These are phyloP conservation scores for Aspergillus transmontanensis DNA, from an alignment of 2,329 filamentous ascomycete species.

Conservation along the genomic window DNA sequence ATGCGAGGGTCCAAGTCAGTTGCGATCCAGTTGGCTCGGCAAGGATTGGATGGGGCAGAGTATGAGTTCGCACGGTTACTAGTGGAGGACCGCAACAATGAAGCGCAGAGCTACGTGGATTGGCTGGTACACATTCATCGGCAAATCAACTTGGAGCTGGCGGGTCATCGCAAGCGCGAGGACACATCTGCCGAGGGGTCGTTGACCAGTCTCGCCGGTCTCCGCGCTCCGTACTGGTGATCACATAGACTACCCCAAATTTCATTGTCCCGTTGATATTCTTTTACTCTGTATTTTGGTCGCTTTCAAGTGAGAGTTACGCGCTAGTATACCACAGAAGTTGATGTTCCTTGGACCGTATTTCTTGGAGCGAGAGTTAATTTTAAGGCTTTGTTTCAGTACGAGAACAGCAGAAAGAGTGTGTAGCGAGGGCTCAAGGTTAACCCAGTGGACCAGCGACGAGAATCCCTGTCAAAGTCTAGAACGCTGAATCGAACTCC, in stretches of 20 bases:
- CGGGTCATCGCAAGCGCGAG: constrained; percentile 53
- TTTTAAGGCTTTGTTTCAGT: not conserved
- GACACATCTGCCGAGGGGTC: constrained; percentile 45
- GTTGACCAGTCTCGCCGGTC: constrained; percentile 47
- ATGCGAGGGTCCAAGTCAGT: constrained; percentile 84
- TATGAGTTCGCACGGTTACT: constrained; percentile 92
- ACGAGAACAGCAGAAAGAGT: not conserved
- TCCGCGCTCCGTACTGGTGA: constrained; percentile 51
- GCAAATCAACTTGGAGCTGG: constrained; percentile 82
- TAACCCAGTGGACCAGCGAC: not conserved
- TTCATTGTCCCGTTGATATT: not conserved
- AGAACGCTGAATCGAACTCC: not conserved
- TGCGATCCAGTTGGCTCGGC: constrained; percentile 85
- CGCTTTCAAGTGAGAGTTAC: not conserved
- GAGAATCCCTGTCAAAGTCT: not conserved
- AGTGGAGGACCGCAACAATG: constrained; percentile 94
- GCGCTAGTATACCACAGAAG: not conserved
- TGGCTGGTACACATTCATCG: constrained; percentile 97
- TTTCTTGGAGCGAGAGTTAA: not conserved
- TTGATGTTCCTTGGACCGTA: not conserved
- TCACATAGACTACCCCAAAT: constrained; percentile 6
- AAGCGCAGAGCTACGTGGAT: constrained; percentile 97
- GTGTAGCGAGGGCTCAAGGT: not conserved
- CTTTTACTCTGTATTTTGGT: constrained; percentile 8
- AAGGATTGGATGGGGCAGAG: constrained; percentile 91